Evolutionary conservation across 2,329 filamentous ascomycete genomes (phyloP).

Genomic region (Neoscytalidium dimidiatum): DNA sequence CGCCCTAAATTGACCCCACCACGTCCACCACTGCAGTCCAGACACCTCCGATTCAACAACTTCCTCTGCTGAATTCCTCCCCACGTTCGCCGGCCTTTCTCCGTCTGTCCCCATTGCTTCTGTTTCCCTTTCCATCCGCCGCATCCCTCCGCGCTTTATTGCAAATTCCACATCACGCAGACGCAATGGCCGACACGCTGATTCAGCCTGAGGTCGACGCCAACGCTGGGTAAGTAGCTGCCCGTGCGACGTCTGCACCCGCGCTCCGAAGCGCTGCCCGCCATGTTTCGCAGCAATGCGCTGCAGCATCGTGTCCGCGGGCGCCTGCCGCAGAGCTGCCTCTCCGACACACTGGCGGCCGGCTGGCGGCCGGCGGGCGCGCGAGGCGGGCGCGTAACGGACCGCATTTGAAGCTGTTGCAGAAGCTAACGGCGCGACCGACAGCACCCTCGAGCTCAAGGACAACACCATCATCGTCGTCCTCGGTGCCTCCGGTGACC

Average conservation of each 20-base stretch:
- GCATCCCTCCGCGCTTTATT: not conserved
- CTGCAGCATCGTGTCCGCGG: not conserved
- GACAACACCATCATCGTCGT: constrained; percentile 97
- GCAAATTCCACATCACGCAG: constrained; percentile 16
- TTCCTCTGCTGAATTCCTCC: not conserved
- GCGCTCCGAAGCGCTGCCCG: not conserved
- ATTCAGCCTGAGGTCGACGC: constrained; percentile 49
- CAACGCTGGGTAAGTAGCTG: constrained; percentile 48
- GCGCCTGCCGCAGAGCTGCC: not conserved
- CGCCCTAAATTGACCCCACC: constrained; percentile 18
- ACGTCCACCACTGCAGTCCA: constrained; percentile 15
- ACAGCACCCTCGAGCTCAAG: constrained; percentile 89
- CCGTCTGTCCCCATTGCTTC: not conserved
- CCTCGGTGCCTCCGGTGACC: constrained; percentile 92
- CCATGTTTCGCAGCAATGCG: not conserved
- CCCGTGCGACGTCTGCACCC: not conserved
- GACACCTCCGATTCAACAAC: not conserved
- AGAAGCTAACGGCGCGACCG: constrained; percentile 9
- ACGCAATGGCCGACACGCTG: constrained; percentile 50
- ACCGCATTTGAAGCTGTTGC: constrained; percentile 4
- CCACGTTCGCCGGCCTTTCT: constrained; percentile 2
- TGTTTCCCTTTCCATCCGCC: not conserved
- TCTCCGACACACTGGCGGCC: constrained; percentile 6
- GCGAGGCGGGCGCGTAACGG: not conserved
- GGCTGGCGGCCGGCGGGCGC: not conserved